These are phyloP conservation scores for Podila verticillata DNA, from an alignment of 192 early-diverging fungal genomes.

Conservation along the genomic window DNA sequence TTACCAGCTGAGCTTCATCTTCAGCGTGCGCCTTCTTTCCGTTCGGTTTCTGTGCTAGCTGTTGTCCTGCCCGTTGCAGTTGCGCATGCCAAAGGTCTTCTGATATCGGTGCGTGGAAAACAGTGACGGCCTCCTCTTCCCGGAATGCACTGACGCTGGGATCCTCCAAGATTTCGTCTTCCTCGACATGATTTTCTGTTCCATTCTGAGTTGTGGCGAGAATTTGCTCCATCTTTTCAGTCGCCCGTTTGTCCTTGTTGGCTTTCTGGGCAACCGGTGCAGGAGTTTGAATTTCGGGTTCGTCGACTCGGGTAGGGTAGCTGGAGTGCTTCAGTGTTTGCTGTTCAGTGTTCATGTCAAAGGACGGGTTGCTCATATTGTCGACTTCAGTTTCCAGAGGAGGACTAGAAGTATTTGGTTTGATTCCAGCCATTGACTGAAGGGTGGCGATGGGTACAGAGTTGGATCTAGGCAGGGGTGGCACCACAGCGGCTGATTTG, in stretches of 20 bases:
- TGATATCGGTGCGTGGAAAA: conserved; percentile 32
- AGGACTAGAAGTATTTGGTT: conserved; percentile 5
- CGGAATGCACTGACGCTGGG: conserved; percentile 25
- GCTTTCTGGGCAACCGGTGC: background rate
- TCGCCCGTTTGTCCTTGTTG: background rate
- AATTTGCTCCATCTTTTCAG: conserved; percentile 4
- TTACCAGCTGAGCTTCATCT: conserved; percentile 40
- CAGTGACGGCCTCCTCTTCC: conserved; percentile 36
- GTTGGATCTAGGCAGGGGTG: conserved; percentile 29
- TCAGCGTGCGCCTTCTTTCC: conserved; percentile 22
- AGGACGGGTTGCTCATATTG: background rate
- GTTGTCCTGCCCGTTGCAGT: conserved; percentile 32
- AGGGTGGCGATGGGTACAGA: conserved; percentile 33
- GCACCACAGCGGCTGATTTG: background rate
- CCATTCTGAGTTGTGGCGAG: background rate
- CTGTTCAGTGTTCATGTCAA: conserved; percentile 7
- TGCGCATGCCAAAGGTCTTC: conserved; percentile 36
- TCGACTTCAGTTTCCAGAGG: conserved; percentile 1
- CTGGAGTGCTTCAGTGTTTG: no score
- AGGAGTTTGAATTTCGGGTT: background rate
- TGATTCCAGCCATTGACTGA: conserved; percentile 7
- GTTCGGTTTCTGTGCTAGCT: conserved; percentile 14
- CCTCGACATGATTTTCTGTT: background rate
- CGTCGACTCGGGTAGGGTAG: background rate
- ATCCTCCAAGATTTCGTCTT: conserved; percentile 6